A percentile compares a stretch with the other conserved stretches of the same genome.
phyloP scores from a whole-genome alignment of 768 basidiomycete genomes.

The Boletus rubropictus region DNA sequence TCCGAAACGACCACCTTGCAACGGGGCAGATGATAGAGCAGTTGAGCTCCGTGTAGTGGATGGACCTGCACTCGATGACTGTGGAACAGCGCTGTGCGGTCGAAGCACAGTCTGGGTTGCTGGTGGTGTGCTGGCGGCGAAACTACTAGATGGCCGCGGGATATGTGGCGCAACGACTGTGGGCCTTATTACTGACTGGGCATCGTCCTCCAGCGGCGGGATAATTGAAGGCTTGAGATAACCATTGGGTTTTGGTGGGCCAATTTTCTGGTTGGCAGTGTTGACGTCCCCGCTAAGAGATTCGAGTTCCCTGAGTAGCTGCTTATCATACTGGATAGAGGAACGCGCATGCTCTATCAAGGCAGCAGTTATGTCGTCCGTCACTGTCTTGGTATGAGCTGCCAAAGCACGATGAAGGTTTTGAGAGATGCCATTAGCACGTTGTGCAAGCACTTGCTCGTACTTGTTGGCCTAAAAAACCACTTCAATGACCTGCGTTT shows the following conservation, averaged over 20 bases:
- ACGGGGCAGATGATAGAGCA: conserved; percentile 38
- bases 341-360: conserved; percentile 91
- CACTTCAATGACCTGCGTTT: conserved; percentile 8
- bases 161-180: conserved; percentile 20
- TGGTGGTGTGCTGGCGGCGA: conserved; percentile 15
- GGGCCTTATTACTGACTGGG: conserved; percentile 25
- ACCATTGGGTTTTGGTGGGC: conserved; percentile 41
- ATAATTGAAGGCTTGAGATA: conserved; percentile 57
- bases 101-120: conserved; percentile 21
- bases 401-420: conserved; percentile 86
- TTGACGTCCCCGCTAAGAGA: conserved; percentile 71
- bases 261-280: conserved; percentile 57
- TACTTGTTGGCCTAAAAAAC: conserved; percentile 75
- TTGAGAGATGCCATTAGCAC: conserved; percentile 90
- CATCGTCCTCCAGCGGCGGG: conserved; percentile 59
- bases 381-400: conserved; percentile 78
- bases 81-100: conserved; percentile 35
- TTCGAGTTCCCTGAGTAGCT: conserved; percentile 83
- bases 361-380: conserved; percentile 86
- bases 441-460: conserved; percentile 75
- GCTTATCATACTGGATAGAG: conserved; percentile 86
- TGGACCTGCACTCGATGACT: conserved; percentile 52
- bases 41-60: conserved; percentile 31
- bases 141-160: conserved; percentile 17
- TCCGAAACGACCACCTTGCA: conserved; percentile 58